Base-by-base conservation (phyloP, 768 basidiomycete species). In the Pilatotrama ljubarskyi region DNA sequence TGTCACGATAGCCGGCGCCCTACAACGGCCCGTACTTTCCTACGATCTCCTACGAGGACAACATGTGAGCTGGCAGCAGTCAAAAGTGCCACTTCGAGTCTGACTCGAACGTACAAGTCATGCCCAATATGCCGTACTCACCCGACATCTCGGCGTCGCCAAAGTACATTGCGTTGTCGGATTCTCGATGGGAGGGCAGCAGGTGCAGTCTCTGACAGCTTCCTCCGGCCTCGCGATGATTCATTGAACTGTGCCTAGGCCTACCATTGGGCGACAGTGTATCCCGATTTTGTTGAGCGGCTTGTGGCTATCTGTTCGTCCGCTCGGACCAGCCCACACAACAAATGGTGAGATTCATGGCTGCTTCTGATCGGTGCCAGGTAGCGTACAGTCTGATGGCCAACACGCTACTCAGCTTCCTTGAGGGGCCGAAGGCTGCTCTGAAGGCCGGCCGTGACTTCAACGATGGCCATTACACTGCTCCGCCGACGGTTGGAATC, bases 391-490 rank as follows among this genome's bases (percentile, higher is more conserved):
- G 3, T 9, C 10, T 38, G 17, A 29, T 24, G 36, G 36, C 13
- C 11, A 17, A 24, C 51, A n/a, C 18, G 35, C 43, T 17, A 11
- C 13, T 10, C 64, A 84, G 83, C 67, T 83, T 84, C 69, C 69
- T 84, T 35, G 83, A 84, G 73, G 82, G 83, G 0, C 80, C 81
- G 9, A 84, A 81, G 66, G 75, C 80, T 22, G 80, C 83, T 3
- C 70, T 84, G 60, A 60, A 75, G 1, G 77, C 80, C 18, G 82
- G 81, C 26, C 78, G 78, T 63, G 82, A 84, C 62, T 84, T 82
- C 64, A 70, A 80, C 5, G 66, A 75, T 41, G 82, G 82, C 0
- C 82, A 83, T 64, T 84, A 83, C 61, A 80, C 67, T 48, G 61
- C 70, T 17, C 63, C 69, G 7, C 81, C 82, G 4, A 74, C 81